Percentiles rank a stretch among this genome's conserved stretches.
These are phyloP conservation scores for Herpetospermum pedunculosum DNA, from an alignment of 306 rosid species.

Conservation along the genomic window DNA sequence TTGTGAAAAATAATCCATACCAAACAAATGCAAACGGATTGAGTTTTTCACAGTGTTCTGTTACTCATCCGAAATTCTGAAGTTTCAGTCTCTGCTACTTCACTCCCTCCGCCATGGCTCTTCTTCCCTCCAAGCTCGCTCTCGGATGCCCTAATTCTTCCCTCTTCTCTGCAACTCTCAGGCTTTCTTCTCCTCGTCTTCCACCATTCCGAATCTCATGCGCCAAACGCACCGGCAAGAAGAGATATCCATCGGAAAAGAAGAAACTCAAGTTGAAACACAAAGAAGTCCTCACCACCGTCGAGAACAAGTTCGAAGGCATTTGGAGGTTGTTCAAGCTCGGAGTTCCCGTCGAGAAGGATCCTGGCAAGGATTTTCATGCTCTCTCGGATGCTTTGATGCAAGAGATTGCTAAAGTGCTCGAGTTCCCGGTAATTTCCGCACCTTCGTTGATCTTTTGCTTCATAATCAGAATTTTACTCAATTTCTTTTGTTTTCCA, in stretches of 20 bases:
- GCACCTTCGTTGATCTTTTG: background rate
- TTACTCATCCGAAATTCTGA: background rate
- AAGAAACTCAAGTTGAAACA: conserved; percentile 56
- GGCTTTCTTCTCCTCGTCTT: conserved; percentile 12
- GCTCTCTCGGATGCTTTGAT: conserved; percentile 60
- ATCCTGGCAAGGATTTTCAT: conserved; percentile 78
- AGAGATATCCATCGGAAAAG: conserved; percentile 87
- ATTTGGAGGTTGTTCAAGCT: conserved; percentile 80
- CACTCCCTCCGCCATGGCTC: conserved; percentile 27
- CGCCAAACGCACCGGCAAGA: conserved; percentile 69
- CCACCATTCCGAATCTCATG: conserved; percentile 27
- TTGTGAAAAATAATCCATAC: no score
- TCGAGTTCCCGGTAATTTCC: conserved; percentile 57
- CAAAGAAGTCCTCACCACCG: conserved; percentile 25
- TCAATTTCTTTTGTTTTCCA: conserved; percentile 11
- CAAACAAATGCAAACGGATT: background rate
- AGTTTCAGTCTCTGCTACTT: background rate
- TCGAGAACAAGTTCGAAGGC: conserved; percentile 50
- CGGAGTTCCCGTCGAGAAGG: conserved; percentile 46
- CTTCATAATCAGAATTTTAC: no score
- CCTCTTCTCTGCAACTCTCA: background rate
- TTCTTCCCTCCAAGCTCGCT: conserved; percentile 35
- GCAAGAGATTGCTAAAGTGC: conserved; percentile 53
- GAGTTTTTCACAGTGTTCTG: background rate
- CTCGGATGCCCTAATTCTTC: conserved; percentile 15